Base-by-base conservation (phyloP, 2,329 filamentous ascomycete species). In the Massarina eburnea region DNA sequence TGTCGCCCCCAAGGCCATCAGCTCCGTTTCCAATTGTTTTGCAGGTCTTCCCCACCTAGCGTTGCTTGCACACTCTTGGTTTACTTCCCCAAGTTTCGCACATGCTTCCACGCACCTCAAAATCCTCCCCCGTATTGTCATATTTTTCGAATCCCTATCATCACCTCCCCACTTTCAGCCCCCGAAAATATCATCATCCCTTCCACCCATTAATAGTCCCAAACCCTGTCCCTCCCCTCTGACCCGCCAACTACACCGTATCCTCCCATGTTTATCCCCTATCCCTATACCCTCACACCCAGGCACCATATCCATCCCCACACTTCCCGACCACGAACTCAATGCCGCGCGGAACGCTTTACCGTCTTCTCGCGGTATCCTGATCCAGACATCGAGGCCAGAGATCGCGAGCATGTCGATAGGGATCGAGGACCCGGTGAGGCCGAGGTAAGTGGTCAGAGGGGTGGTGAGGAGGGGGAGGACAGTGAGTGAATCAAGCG, bases 381-480 rank as follows among this genome's bases (percentile, higher is more conserved):
- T 48, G 0, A 69, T 38, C 50, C 54, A 63, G 4, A 60, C 57
- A 1, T 55, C 49, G 1, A 55, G 18, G 0, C 57, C 61, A 1
- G 6, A 4, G 0, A 49, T 59, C 15, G 84, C 82, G 26, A 92
- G 76, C 17, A 91, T 81, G 61, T 92, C 89, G 45, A 91, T 63
- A 1, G 84, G 73, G 3, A 91, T 83, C 9, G 81, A 82, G 2
- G 77, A 71, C 9, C 89, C 89, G 0, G 81, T 83, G 15, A 82
- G 71, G 17, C 89, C 89, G 1, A 92, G 79, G 58, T 88, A 91
- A 50, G 86, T 80, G 1, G 74, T 75, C 7, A 92, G 72, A 0
- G 87, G 84, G 1, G 78, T 68, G 2, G 79, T 81, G 55, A 87
- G 80, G 60, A 87, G 84, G 0, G 82, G 74, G 26, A 81, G 81